phyloP scores from a whole-genome alignment of 768 basidiomycete species.

The Cantharellus cinnabarinus region DNA sequence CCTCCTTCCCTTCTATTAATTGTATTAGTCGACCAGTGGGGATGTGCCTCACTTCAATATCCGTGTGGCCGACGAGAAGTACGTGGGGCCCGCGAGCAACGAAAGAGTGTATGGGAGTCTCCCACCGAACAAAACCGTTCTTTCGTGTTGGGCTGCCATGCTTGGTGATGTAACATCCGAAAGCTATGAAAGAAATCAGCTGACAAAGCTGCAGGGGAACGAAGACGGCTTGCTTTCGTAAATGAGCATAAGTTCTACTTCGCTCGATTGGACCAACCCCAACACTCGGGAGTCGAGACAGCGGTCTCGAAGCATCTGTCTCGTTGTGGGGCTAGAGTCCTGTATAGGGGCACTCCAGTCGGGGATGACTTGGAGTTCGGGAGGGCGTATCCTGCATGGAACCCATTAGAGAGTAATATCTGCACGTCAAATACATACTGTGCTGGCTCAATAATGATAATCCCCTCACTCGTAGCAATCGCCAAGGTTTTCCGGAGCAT shows the following conservation, averaged over 20 bases:
- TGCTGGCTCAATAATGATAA: conserved; percentile 45
- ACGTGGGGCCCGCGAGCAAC: conserved; percentile 40
- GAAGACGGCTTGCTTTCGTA: conserved; percentile 39
- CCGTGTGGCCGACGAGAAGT: conserved; percentile 52
- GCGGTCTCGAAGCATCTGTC: conserved; percentile 35
- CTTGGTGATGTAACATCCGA: conserved; percentile 60
- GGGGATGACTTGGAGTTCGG: conserved; percentile 27
- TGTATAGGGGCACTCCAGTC: conserved; percentile 27
- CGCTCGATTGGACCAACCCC: conserved; percentile 38
- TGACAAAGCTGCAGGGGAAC: neutral
- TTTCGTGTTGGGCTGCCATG: conserved; percentile 44
- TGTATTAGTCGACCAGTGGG: conserved; percentile 52
- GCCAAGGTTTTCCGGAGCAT: conserved; percentile 42
- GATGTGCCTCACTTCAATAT: conserved; percentile 52
- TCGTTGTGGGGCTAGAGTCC: conserved; percentile 15
- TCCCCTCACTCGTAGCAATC: conserved; percentile 40
- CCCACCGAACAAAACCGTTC: conserved; percentile 55
- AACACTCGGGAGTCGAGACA: conserved; percentile 40
- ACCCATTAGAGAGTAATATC: neutral
- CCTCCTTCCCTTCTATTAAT: conserved; percentile 54
- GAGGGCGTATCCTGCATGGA: neutral
- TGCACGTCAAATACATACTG: conserved; percentile 27
- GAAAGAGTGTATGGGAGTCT: conserved; percentile 42
- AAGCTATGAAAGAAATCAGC: conserved; percentile 22
- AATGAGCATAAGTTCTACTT: conserved; percentile 42